Conservation (phyloP, 441 rosid species). For the Arabidopsis lyrata region DNA sequence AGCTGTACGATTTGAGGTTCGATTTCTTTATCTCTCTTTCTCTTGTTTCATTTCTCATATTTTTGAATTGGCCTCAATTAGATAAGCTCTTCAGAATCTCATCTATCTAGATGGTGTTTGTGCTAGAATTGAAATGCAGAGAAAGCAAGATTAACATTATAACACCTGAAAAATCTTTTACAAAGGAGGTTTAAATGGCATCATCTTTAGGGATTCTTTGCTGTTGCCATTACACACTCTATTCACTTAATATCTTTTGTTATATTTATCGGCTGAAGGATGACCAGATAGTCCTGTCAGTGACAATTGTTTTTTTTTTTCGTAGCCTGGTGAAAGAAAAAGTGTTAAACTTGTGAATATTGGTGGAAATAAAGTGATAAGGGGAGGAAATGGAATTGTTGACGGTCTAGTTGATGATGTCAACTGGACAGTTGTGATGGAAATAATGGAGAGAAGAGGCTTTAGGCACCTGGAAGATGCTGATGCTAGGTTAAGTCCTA, state of each 20-base stretch:
- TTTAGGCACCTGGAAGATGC: conserved; percentile 66
- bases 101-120: conserved; percentile 16
- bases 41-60: conserved; percentile 20
- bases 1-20: conserved; percentile 92
- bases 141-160: conserved; percentile 8
- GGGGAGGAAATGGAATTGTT: conserved; percentile 84
- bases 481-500: conserved; percentile 66
- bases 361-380: conserved; percentile 75
- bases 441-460: conserved; percentile 46
- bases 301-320: conserved; percentile 43
- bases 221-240: neutral
- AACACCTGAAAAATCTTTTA: neutral
- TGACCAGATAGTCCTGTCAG: conserved; percentile 15
- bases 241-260: conserved; percentile 2
- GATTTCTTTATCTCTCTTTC: conserved; percentile 34
- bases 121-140: conserved; percentile 5
- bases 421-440: conserved; percentile 51
- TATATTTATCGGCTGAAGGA: conserved; percentile 6
- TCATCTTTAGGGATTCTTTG: conserved; percentile 11
- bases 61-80: conserved; percentile 19
- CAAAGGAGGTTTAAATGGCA: neutral
- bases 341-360: conserved; percentile 79
- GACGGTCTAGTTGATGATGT: conserved; percentile 64
- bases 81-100: conserved; percentile 21
- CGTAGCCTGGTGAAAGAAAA: conserved; percentile 92